phyloP scores from a whole-genome alignment of 2,329 filamentous ascomycete genomes.

The Talaromyces atroroseus region DNA sequence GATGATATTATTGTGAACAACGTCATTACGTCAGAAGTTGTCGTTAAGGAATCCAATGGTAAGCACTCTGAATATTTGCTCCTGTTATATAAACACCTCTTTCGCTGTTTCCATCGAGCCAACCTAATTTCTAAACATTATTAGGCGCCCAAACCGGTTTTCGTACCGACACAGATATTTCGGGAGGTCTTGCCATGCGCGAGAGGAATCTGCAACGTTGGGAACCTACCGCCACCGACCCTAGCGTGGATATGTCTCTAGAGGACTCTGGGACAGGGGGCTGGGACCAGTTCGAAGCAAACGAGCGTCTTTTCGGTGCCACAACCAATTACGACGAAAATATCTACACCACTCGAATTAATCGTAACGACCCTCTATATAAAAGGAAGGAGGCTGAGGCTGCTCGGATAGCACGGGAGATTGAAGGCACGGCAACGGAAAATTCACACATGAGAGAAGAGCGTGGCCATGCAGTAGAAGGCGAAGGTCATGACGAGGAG shows the following conservation, averaged over 20 bases:
- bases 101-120: neutral
- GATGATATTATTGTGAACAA: constrained; percentile 51
- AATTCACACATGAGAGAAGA: constrained; percentile 89
- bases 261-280: constrained; percentile 52
- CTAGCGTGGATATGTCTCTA: constrained; percentile 62
- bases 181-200: constrained; percentile 61
- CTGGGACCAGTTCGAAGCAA: constrained; percentile 94
- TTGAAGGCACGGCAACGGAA: constrained; percentile 66
- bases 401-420: constrained; percentile 80
- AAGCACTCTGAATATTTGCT: neutral
- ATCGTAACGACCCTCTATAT: constrained; percentile 78
- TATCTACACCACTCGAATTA: constrained; percentile 86
- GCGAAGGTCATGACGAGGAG: constrained; percentile 75
- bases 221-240: constrained; percentile 63
- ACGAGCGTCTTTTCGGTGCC: constrained; percentile 80
- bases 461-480: constrained; percentile 61
- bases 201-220: constrained; percentile 77
- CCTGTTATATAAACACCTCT: neutral
- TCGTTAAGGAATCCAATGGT: constrained; percentile 49
- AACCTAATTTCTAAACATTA: neutral
- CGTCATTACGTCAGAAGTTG: constrained; percentile 49
- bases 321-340: constrained; percentile 91
- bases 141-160: constrained; percentile 65
- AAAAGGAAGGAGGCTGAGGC: constrained; percentile 71
- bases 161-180: constrained; percentile 84